Percentiles rank a stretch among this genome's conserved stretches.
These are phyloP conservation scores for Castanospermum australe DNA, from an alignment of 306 rosid genomes.

Conservation along the genomic window DNA sequence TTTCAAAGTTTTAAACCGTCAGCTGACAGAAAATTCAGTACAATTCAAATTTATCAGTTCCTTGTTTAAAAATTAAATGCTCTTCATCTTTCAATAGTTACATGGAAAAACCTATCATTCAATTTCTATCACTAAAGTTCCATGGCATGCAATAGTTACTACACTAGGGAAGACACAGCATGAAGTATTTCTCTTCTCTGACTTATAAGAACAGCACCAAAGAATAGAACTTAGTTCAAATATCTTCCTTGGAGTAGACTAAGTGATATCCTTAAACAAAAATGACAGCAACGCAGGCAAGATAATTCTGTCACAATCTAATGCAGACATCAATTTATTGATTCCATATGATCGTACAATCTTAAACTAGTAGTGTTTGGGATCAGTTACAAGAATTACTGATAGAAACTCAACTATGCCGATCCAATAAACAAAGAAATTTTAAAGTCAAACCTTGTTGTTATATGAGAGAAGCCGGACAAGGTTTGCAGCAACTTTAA, in stretches of 20 bases:
- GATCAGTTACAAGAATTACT: background rate
- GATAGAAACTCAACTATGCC: conserved; percentile 8
- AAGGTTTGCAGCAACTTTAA: conserved; percentile 91
- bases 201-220: background rate
- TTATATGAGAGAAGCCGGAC: conserved; percentile 80
- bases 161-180: background rate
- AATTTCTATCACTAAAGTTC: background rate
- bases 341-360: background rate
- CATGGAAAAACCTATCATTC: background rate
- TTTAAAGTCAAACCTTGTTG: conserved; percentile 71
- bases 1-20: background rate
- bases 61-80: background rate
- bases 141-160: background rate
- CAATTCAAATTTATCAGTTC: background rate
- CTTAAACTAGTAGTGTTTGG: background rate
- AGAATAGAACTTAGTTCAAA: background rate
- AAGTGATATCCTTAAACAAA: background rate
- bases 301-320: background rate
- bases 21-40: background rate
- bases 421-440: background rate
- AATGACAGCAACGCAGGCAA: background rate
- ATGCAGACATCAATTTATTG: background rate
- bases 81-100: background rate
- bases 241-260: background rate
- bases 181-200: background rate